Evolutionary conservation across 257 asterid genomes (phyloP), one percentile per base, ranked within the genome.

Genomic region (Scutellaria barbata): DNA sequence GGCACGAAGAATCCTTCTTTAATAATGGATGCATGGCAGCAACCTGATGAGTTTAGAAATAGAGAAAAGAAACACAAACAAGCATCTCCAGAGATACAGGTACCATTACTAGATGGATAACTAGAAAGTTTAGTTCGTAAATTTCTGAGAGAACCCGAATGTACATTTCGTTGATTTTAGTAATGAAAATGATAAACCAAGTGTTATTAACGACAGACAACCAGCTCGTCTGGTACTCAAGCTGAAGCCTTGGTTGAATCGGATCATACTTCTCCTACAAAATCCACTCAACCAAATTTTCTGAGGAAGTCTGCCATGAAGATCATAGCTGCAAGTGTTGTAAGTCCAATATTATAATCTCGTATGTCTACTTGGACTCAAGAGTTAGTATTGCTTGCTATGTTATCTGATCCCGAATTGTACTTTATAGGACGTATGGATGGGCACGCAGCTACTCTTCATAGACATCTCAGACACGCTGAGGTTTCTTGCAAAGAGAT

Each of bases 391-490:
- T 30, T 30, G 35, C 35, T 30, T 30, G 41, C 50, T 25, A 33
- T 64, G 66, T 78, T 57, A 68, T 70, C 72, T 45, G n/a, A 73
- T 35, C 42, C 43, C 11, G 8, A 55, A 18, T 40, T 74, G 48
- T 43, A 4, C 63, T 4, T 63, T 77, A 73, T 75, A 91, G 97
- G 86, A 88, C 74, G 71, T 80, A 5, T 89, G 88, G 96, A 89
- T 89, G 87, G 97, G 97, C 7, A 87, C 95, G 45, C 89, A 79
- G 66, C 72, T 89, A 72, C 89, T 91, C 58, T 83, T 77, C 20
- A 75, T 85, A 13, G 97, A 91, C 77, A 70, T 86, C 18, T 59
- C 78, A 8, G 82, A 83, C 22, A 73, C 83, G 14, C 39, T 76
- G 65, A 71, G 78, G 74, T 79, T 87, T 42, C 53, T 82, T 10